Evolutionary conservation across 305 asterid species (phyloP).

Genomic region (Solanum hybrid): DNA sequence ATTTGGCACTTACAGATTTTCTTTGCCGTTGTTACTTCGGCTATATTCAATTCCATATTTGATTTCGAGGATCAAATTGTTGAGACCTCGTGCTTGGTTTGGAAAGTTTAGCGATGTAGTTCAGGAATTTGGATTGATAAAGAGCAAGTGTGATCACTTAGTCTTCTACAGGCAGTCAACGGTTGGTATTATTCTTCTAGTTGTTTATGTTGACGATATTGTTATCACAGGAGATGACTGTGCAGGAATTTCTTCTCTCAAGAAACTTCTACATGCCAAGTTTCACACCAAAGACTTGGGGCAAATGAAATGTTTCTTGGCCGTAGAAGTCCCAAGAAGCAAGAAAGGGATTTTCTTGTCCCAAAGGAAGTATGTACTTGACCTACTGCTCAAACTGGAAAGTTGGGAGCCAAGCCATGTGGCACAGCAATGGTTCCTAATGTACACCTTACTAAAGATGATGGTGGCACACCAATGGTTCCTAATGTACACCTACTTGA

Average conservation of each 20-base stretch:
- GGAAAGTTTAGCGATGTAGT: background rate
- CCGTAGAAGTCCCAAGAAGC: background rate
- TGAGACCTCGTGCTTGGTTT: background rate
- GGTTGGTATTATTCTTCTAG: background rate
- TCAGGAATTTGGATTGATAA: background rate
- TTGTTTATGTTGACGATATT: background rate
- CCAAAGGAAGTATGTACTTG: background rate
- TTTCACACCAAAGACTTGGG: background rate
- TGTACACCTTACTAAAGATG: background rate
- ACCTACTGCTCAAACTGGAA: background rate
- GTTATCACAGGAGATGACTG: background rate
- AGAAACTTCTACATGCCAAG: background rate
- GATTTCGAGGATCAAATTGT: background rate
- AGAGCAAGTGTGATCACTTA: background rate
- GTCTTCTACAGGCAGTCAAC: background rate
- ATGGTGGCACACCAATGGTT: background rate
- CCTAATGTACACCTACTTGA: background rate
- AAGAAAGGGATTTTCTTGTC: background rate
- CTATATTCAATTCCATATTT: background rate
- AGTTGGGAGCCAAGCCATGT: background rate
- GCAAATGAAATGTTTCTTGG: background rate
- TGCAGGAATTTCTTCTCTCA: background rate
- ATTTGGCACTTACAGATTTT: background rate
- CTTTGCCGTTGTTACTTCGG: background rate
- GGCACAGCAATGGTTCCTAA: background rate